Percentiles rank a stretch among this genome's conserved stretches.
Conservation (phyloP, 2,329 filamentous ascomycete genomes). For the Monilinia polystroma region DNA sequence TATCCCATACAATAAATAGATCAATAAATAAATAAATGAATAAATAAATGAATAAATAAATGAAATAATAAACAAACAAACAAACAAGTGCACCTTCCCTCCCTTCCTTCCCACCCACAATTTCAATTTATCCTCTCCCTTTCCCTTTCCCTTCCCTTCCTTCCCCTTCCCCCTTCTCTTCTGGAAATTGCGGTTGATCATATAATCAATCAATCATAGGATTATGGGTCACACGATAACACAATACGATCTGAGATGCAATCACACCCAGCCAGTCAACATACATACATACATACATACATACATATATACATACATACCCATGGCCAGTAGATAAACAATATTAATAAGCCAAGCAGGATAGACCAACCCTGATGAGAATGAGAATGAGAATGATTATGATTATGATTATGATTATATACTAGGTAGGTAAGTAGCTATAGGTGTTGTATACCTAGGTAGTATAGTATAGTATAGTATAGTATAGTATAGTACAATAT, state of each 20-base stretch:
- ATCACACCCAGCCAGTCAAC: not conserved
- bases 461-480: not conserved
- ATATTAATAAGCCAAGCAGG: no score
- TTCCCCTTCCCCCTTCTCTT: not conserved
- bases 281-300: conserved; percentile 4
- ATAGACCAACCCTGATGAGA: no score
- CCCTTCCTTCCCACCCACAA: not conserved
- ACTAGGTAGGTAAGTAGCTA: not conserved
- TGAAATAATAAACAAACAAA: no score
- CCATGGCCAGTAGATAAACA: no score
- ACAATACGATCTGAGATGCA: conserved; percentile 6
- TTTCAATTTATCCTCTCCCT: no score
- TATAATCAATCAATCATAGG: not conserved
- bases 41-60: no score
- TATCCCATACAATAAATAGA: no score
- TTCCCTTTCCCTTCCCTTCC: not conserved
- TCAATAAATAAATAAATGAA: no score
- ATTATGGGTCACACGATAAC: conserved; percentile 5
- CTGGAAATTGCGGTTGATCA: not conserved
- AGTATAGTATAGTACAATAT: not conserved
- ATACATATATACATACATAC: no score
- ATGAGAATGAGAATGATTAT: no score
- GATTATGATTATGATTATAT: no score
- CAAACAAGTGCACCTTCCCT: not conserved
- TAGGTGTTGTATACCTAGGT: not conserved